These are phyloP conservation scores for Trichoderma afroharzianum DNA, from an alignment of 2,329 filamentous ascomycete genomes.

Conservation along the genomic window DNA sequence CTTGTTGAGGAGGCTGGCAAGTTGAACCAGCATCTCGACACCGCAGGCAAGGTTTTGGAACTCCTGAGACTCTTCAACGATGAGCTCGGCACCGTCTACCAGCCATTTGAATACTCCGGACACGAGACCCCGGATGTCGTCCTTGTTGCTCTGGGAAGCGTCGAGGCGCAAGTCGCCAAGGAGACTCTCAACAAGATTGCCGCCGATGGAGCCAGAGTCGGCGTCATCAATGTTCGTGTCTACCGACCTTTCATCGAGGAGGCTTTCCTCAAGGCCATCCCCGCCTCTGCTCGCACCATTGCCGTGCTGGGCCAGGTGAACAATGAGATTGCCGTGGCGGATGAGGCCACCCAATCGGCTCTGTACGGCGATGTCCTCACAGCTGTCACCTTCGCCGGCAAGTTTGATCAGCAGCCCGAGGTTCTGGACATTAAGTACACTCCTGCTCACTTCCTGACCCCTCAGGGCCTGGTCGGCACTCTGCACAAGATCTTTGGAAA, in stretches of 20 bases:
- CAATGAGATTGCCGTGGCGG: constrained; percentile 67
- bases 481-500: constrained; percentile 51
- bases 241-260: constrained; percentile 96
- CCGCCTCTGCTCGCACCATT: constrained; percentile 69
- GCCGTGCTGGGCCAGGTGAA: constrained; percentile 86
- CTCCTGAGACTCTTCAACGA: constrained; percentile 75
- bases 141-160: constrained; percentile 86
- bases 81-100: constrained; percentile 90
- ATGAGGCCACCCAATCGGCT: constrained; percentile 73
- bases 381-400: constrained; percentile 72
- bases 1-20: constrained; percentile 59
- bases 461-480: constrained; percentile 49
- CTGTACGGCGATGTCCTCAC: constrained; percentile 91
- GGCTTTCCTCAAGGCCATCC: constrained; percentile 79
- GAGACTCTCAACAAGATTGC: constrained; percentile 74
- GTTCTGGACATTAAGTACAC: constrained; percentile 89
- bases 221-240: constrained; percentile 85
- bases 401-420: constrained; percentile 58
- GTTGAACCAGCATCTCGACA: constrained; percentile 66
- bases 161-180: constrained; percentile 80
- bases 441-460: constrained; percentile 57
- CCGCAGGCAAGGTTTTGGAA: constrained; percentile 67
- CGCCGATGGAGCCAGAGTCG: constrained; percentile 71
- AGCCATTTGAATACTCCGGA: constrained; percentile 90
- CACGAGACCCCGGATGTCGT: constrained; percentile 77